Conservation (phyloP, 176 grass and related monocot genomes). For the bread wheat (Triticum aestivum) region IWGSC_CS_RefSeq_v2.1 NC_057796.1:433373237-433373736, state of each 20-base stretch:
- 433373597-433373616: constrained; percentile 86
- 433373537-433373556: constrained; percentile 89
- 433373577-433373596: constrained; percentile 87
- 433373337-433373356: constrained; percentile 95
- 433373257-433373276: not conserved
- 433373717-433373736: not conserved
- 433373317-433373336: not conserved
- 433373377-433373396: constrained; percentile 90
- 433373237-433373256: not conserved
- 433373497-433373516: constrained; percentile 13
- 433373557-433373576: constrained; percentile 96
- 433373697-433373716: constrained; percentile 24
- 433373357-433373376: constrained; percentile 84
- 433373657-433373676: constrained; percentile 48
- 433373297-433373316: not conserved
- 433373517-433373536: constrained; percentile 60
- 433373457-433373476: not conserved
- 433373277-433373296: constrained; percentile 53
- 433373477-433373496: constrained; percentile 26
- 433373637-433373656: constrained; percentile 90
- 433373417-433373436: constrained; percentile 95
- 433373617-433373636: constrained; percentile 96
- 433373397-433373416: constrained; percentile 99
- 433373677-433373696: constrained; percentile 37
- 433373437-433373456: constrained; percentile 23